These are phyloP conservation scores for Plenodomus tracheiphilus DNA, from an alignment of 2,329 filamentous ascomycete species.

Conservation along the genomic window DNA sequence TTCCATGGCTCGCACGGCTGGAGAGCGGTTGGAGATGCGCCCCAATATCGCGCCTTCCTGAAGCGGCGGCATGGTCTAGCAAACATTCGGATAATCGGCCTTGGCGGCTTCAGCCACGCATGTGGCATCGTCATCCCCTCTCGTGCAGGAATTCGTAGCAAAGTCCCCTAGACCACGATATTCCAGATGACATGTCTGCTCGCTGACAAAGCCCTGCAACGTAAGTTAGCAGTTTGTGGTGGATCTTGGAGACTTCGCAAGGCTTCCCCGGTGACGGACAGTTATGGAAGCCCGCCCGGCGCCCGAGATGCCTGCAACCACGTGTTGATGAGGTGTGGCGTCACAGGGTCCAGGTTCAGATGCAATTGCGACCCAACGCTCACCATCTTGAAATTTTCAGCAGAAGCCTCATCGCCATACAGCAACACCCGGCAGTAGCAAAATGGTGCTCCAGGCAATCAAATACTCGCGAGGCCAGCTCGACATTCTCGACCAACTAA, in stretches of 20 bases:
- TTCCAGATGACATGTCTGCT: no score
- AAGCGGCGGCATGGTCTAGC: background rate
- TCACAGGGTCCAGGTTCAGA: slow-evolving; percentile 7
- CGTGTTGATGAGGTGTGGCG: slow-evolving; percentile 8
- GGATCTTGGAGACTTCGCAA: background rate
- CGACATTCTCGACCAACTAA: slow-evolving; percentile 81
- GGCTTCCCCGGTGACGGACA: no score
- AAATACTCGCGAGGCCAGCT: slow-evolving; percentile 73
- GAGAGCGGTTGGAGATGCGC: background rate
- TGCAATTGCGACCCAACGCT: slow-evolving; percentile 23
- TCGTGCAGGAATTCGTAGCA: background rate
- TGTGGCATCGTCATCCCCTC: background rate
- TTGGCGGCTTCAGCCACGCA: background rate
- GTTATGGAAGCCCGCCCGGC: no score
- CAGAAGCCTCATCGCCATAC: slow-evolving; percentile 3
- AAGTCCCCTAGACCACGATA: no score
- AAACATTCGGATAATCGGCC: background rate
- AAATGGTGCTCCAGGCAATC: slow-evolving; percentile 72
- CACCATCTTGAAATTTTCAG: slow-evolving; percentile 26
- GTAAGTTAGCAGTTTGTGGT: background rate
- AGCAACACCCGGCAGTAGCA: slow-evolving; percentile 11
- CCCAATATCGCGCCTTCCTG: background rate
- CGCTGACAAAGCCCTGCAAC: no score
- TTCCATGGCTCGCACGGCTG: background rate
- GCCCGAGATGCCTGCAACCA: background rate